Conservation (phyloP, 108 stramenopile species). For the Cyclostephanos invisitatus region DNA sequence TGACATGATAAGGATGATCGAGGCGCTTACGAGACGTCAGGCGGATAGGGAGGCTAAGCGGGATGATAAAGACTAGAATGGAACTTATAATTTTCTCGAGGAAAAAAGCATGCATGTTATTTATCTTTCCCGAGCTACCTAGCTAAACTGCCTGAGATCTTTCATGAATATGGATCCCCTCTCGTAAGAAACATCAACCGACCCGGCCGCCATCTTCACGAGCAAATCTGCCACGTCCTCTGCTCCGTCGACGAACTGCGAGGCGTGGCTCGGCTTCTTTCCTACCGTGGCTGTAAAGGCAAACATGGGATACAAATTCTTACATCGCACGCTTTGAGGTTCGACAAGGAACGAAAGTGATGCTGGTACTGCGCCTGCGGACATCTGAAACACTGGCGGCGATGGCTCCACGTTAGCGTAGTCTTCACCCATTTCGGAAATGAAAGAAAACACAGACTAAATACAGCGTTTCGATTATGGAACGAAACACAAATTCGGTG, state of each 20-base stretch:
- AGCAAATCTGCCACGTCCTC: constrained; percentile 73
- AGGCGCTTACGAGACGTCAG: constrained; percentile 27
- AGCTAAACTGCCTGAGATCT: constrained; percentile 30
- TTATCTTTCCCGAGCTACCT: too few relatives aligned
- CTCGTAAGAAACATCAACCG: not conserved
- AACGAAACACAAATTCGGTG: not conserved
- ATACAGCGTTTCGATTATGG: not conserved
- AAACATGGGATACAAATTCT: constrained; percentile 32
- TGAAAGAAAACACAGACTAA: constrained; percentile 71
- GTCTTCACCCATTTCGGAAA: constrained; percentile 68
- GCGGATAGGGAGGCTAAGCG: constrained; percentile 12
- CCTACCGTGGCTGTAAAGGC: constrained; percentile 74
- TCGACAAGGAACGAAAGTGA: constrained; percentile 23
- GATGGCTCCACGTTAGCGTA: constrained; percentile 33
- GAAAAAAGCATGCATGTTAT: too few relatives aligned
- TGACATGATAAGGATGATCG: constrained; percentile 35
- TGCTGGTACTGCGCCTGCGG: constrained; percentile 5
- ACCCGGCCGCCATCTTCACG: constrained; percentile 40
- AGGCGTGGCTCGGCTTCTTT: constrained; percentile 79
- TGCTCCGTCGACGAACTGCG: constrained; percentile 71
- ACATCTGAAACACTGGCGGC: constrained; percentile 36
- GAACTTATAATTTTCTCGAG: not conserved
- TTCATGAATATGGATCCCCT: constrained; percentile 2
- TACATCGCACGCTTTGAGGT: constrained; percentile 26
- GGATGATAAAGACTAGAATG: constrained; percentile 13